Base-by-base conservation (phyloP, 192 early-diverging fungal species). In the Neocallimastix lanati region DNA sequence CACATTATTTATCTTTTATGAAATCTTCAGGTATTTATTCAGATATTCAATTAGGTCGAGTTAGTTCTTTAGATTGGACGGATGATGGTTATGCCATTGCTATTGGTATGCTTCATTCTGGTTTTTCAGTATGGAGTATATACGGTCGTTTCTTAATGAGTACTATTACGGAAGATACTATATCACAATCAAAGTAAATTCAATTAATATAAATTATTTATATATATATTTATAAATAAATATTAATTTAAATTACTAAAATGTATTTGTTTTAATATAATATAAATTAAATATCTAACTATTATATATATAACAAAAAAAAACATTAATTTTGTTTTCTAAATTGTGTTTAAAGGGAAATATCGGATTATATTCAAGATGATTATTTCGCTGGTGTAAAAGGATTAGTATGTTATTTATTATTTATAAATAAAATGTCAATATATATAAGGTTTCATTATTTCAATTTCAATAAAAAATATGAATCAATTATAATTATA, bases 101-200 rank as follows among this genome's bases (percentile, higher is more conserved):
- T 14, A 90, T 90, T 35, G 92, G 90, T 40, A 92, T 89, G 86
- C 82, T 79, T 28, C 79, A 83, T 78, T 89, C 89, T 33, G 92
- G 94, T 16, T 80, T 93, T 28, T 87, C 90, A 1, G 82, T 95
- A 11, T 95, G 94, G 94, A 95, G 92, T 84, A 90, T 91, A 12
- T 95, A 89, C 81, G 94, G 94, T 12, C 84, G 85, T 4, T 80
- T 92, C 18, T 78, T 93, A 13, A 88, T 90, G 77, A 84, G 85
- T 76, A 88, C 91, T 0, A 82, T 87, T 27, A 84, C 84, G 4
- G 90, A 91, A 78, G 88, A 90, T 82, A 76, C 82, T 28, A 77
- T 81, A 84, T 85, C 87, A 11, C 78, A 84, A 37, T 35, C 77
- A 33, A 28, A 81, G 78, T 82, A 84, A 78, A 28, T 12, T 78